These are phyloP conservation scores for Calonectria montana DNA, from an alignment of 2,329 filamentous ascomycete genomes.

Conservation along the genomic window DNA sequence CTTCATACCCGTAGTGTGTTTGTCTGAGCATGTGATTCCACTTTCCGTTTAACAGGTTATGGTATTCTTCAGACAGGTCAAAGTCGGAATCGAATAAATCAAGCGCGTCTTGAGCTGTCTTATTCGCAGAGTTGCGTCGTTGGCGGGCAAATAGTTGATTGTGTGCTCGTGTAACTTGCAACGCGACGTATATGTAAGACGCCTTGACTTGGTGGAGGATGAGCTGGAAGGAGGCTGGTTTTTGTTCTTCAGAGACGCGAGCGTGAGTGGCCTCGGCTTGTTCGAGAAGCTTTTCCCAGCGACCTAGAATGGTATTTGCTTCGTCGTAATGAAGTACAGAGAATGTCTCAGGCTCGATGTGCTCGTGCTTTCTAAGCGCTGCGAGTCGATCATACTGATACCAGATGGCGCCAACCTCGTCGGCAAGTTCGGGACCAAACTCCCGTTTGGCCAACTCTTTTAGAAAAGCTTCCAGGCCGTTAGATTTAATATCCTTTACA, in stretches of 20 bases:
- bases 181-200: conserved; percentile 60
- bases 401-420: conserved; percentile 59
- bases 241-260: conserved; percentile 52
- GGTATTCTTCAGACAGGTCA: conserved; percentile 61
- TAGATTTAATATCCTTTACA: conserved; percentile 56
- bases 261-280: conserved; percentile 56
- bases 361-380: conserved; percentile 67
- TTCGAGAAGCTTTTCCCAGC: conserved; percentile 59
- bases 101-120: conserved; percentile 57
- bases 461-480: conserved; percentile 55
- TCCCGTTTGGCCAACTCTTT: conserved; percentile 58
- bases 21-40: conserved; percentile 68
- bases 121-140: conserved; percentile 65
- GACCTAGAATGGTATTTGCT: conserved; percentile 60
- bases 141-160: conserved; percentile 66
- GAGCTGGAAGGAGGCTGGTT: conserved; percentile 67
- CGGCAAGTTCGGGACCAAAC: conserved; percentile 57
- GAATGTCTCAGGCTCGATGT: conserved; percentile 66
- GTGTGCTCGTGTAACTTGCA: conserved; percentile 53
- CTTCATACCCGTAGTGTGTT: conserved; percentile 59
- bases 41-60: conserved; percentile 62
- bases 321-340: conserved; percentile 69
- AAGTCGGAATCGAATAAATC: conserved; percentile 63
- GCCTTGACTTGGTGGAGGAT: conserved; percentile 69
- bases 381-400: conserved; percentile 59